phyloP scores from a whole-genome alignment of 2,329 filamentous ascomycete genomes.

The Colletotrichum cereale region DNA sequence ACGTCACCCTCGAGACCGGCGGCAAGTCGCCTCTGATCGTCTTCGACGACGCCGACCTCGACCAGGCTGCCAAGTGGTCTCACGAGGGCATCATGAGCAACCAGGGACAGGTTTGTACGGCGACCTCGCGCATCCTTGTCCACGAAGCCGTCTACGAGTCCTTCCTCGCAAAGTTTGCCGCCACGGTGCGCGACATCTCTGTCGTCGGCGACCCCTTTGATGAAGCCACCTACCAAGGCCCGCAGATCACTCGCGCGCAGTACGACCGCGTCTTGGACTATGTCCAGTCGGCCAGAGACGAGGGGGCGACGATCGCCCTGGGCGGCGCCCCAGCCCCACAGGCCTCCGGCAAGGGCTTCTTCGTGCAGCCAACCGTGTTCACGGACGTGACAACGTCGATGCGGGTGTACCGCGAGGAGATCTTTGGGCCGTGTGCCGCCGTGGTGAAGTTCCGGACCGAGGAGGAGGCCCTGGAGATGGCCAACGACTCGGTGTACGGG shows the following conservation, averaged over 20 bases:
- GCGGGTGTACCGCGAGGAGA: constrained; percentile 47
- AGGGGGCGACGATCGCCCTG: constrained; percentile 66
- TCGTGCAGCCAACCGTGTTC: constrained; percentile 47
- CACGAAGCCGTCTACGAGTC: constrained; percentile 68
- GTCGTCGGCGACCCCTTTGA: constrained; percentile 75
- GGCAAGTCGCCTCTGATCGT: constrained; percentile 72
- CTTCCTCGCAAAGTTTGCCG: constrained; percentile 73
- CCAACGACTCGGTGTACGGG: constrained; percentile 64
- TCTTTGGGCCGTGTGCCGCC: constrained; percentile 49
- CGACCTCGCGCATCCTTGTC: constrained; percentile 70
- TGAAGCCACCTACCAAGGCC: constrained; percentile 74
- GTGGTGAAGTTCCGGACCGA: constrained; percentile 49
- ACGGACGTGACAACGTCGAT: constrained; percentile 46
- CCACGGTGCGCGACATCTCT: constrained; percentile 65
- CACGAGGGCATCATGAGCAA: constrained; percentile 63
- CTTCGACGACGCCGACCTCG: constrained; percentile 71
- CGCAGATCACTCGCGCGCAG: constrained; percentile 74
- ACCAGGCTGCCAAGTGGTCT: constrained; percentile 70
- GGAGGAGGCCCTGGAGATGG: constrained; percentile 48
- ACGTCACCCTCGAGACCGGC: constrained; percentile 70
- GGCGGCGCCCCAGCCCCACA: constrained; percentile 54
- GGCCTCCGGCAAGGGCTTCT: constrained; percentile 60
- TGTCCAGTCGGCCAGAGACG: constrained; percentile 72
- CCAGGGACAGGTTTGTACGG: constrained; percentile 71
- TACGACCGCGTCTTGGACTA: constrained; percentile 75